Base-by-base conservation (phyloP, 2,329 filamentous ascomycete species). In the Penicillium sp. region DNA sequence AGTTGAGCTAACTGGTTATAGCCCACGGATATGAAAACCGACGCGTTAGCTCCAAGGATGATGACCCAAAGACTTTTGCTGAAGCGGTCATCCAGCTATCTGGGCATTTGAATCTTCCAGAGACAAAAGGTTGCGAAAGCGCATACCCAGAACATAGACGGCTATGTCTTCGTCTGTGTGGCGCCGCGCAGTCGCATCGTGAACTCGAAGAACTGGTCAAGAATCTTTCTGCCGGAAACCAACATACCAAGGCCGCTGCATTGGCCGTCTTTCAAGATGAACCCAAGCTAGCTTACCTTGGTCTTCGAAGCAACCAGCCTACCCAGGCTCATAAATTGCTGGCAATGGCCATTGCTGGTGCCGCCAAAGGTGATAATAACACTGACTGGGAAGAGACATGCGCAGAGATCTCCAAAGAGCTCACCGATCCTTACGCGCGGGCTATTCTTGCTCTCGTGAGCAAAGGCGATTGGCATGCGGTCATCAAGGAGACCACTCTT, bases 191-290 rank as follows among this genome's bases (percentile, higher is more conserved):
- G 45, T 70, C 74, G 2, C 61, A 68, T 23, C 63, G 71, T 15
- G 60, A 73, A 57, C 44, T 75, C 61, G 48, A 75, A 65, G 51
- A 67, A 51, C 43, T 66, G 50, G 60, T 80, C 55, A 61, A 73
- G 41, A 60, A 67, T 2, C 62, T 82, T 8, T 69, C 78, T 8
- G 60, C 70, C 4, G 61, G 72, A 32, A 71, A 71, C 11, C 66
- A 78, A 30, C 70, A 77, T 45, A 79, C 79, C 33, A 79, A 80
- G 61, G 78, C 78, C 11, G 76, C 80, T 34, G 76, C 77, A 1
- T 60, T 80, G 28, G 77, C 79, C 2, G 67, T 80, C 3, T 76
- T 81, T 47, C 74, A 80, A 41, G 72, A 74, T 34, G 69, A 78
- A 51, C 71, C 73, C 18, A 74, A 78, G 40, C 60, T 80, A 5